Evolutionary conservation across 1,284 basidiomycete species (phyloP).

Genomic region (Tilletia horrida): DNA sequence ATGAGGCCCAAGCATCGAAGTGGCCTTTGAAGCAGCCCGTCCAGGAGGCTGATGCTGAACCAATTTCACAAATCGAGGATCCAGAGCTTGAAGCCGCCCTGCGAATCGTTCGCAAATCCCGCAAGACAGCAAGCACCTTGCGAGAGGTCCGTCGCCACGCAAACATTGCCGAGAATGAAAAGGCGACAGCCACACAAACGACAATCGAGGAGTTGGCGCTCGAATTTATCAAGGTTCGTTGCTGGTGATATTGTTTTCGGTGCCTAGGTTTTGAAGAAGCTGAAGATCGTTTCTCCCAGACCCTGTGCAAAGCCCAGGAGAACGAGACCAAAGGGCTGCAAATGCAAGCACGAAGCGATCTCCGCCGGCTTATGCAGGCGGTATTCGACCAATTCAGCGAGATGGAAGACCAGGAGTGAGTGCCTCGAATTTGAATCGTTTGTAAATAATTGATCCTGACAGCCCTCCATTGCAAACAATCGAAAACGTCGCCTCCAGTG

Average conservation of each 20-base stretch:
- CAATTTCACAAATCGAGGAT: not conserved
- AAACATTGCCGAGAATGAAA: not conserved
- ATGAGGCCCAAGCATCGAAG: no score
- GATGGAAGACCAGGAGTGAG: slow-evolving; percentile 1
- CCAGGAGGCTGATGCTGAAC: no score
- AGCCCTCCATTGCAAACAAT: no score
- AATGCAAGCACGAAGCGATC: not conserved
- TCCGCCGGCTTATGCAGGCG: slow-evolving; percentile 1
- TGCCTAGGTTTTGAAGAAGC: not conserved
- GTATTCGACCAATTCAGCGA: not conserved
- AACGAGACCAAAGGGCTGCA: not conserved
- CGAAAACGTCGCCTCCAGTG: not conserved
- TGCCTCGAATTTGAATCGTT: not conserved
- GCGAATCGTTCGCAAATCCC: not conserved
- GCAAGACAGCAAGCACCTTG: not conserved
- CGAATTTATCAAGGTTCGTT: not conserved
- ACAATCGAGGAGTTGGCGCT: not conserved
- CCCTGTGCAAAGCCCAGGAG: not conserved
- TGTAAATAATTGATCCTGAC: no score
- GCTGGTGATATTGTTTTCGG: not conserved
- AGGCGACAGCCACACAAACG: not conserved
- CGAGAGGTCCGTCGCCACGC: not conserved
- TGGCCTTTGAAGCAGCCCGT: no score
- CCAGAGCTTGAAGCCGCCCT: not conserved
- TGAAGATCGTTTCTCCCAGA: not conserved